These are phyloP conservation scores for Cordyceps cicadae DNA, from an alignment of 2,329 filamentous ascomycete species.

Conservation along the genomic window DNA sequence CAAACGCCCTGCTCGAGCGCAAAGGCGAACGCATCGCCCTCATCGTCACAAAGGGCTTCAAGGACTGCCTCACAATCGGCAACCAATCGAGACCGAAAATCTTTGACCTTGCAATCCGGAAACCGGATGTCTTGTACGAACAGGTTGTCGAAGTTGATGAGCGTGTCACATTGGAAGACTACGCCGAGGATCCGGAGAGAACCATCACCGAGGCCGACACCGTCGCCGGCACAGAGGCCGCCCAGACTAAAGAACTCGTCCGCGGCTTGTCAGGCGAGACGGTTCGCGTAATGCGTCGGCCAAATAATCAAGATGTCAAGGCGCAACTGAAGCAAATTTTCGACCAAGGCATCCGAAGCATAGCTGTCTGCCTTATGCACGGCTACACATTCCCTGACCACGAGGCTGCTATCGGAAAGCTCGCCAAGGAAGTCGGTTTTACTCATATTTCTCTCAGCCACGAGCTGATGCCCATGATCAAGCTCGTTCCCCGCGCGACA, in stretches of 20 bases:
- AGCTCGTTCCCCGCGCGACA: conserved; percentile 33
- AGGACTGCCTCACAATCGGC: conserved; percentile 79
- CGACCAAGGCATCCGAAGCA: conserved; percentile 62
- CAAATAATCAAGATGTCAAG: conserved; percentile 45
- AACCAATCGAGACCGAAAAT: conserved; percentile 86
- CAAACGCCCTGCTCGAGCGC: conserved; percentile 80
- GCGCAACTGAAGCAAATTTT: conserved; percentile 55
- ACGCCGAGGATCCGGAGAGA: conserved; percentile 75
- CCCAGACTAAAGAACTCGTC: conserved; percentile 51
- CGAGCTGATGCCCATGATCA: conserved; percentile 36
- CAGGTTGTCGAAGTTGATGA: conserved; percentile 84
- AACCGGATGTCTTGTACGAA: conserved; percentile 81
- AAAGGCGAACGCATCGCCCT: conserved; percentile 86
- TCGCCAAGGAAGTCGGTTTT: conserved; percentile 68
- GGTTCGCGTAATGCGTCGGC: conserved; percentile 56
- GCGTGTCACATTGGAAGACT: conserved; percentile 84
- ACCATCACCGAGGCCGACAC: conserved; percentile 45
- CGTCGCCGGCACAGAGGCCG: conserved; percentile 39
- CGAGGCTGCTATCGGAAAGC: conserved; percentile 65
- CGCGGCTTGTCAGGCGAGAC: conserved; percentile 61
- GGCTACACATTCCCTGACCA: conserved; percentile 86
- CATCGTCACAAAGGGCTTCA: conserved; percentile 80
- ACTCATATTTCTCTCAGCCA: conserved; percentile 59
- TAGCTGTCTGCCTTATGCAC: conserved; percentile 88
- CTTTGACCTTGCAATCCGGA: conserved; percentile 80